Conservation (phyloP, 257 asterid species). For the Parsonsia alboflavescens region DNA sequence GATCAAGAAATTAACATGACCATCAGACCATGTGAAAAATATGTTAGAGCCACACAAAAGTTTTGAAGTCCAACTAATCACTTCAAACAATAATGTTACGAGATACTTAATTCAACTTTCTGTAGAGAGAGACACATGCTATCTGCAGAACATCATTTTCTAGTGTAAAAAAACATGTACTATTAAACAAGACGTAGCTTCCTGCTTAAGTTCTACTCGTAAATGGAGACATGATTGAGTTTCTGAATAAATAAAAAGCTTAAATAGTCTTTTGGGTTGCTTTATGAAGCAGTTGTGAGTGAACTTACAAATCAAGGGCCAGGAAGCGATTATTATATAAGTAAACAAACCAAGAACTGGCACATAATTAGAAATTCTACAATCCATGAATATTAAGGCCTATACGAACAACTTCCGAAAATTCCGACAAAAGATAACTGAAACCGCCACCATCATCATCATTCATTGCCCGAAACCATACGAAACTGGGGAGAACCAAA, state of each 20-base stretch:
- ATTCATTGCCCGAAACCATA: not conserved
- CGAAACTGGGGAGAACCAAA: not conserved
- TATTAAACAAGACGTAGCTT: too few relatives aligned
- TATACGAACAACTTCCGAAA: not conserved
- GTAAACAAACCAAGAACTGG: not conserved
- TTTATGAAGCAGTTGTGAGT: not conserved
- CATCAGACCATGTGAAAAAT: not conserved
- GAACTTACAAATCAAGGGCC: not conserved
- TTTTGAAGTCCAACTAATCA: not conserved
- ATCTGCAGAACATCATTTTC: not conserved
- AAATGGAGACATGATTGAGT: not conserved
- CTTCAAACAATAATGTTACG: not conserved
- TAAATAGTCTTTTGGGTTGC: not conserved
- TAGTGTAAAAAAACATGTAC: not conserved
- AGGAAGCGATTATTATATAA: not conserved
- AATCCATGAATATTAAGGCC: not conserved
- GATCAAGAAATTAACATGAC: not conserved
- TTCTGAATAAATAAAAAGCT: not conserved
- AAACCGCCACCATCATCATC: not conserved
- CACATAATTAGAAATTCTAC: not conserved
- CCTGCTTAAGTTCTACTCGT: not conserved
- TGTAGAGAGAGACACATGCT: not conserved
- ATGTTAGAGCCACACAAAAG: not conserved
- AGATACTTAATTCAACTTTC: not conserved
- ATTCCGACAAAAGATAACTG: not conserved